Evolutionary conservation across 108 stramenopile genomes (phyloP).

Genomic region (Cyclotella choctawhatcheeana): DNA sequence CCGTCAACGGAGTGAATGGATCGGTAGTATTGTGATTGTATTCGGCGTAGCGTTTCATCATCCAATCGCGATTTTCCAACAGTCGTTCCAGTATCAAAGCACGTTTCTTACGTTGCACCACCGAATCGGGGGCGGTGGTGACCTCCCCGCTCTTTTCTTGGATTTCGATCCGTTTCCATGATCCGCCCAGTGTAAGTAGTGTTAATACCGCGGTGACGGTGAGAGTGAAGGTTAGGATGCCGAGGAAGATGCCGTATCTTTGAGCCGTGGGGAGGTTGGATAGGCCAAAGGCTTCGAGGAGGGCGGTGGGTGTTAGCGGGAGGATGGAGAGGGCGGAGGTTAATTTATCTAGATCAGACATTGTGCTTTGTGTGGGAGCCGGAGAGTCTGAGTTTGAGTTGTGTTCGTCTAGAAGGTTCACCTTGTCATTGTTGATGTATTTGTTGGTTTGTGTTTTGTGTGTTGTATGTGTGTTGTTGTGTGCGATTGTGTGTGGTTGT

Average conservation of each 20-base stretch:
- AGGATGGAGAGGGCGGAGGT: slow-evolving; percentile 30
- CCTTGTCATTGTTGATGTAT: no score
- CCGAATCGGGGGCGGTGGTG: slow-evolving; percentile 53
- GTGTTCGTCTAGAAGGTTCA: no score
- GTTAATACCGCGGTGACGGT: slow-evolving; percentile 74
- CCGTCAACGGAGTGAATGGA: slow-evolving; percentile 31
- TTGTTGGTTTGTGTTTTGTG: no score
- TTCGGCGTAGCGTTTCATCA: slow-evolving; percentile 67
- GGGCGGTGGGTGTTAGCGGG: slow-evolving; percentile 39
- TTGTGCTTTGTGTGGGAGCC: background rate
- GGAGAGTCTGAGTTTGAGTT: no score
- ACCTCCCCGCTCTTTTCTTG: slow-evolving; percentile 60
- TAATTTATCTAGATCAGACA: slow-evolving; percentile 51
- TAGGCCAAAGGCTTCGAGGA: slow-evolving; percentile 76
- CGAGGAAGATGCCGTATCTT: slow-evolving; percentile 83
- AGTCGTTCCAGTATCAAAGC: slow-evolving; percentile 76
- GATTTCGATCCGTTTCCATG: slow-evolving; percentile 75
- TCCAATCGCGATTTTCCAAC: slow-evolving; percentile 67
- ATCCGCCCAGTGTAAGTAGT: slow-evolving; percentile 73
- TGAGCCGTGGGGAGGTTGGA: slow-evolving; percentile 75
- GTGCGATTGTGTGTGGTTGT: no score
- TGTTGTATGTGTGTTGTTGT: no score
- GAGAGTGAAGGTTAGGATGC: slow-evolving; percentile 63
- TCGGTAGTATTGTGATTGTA: slow-evolving; percentile 22
- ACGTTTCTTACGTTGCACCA: slow-evolving; percentile 59